A percentile compares a stretch with the other conserved stretches of the same genome.
phyloP scores from a whole-genome alignment of 768 basidiomycete species.

The Amanita rubescens region DNA sequence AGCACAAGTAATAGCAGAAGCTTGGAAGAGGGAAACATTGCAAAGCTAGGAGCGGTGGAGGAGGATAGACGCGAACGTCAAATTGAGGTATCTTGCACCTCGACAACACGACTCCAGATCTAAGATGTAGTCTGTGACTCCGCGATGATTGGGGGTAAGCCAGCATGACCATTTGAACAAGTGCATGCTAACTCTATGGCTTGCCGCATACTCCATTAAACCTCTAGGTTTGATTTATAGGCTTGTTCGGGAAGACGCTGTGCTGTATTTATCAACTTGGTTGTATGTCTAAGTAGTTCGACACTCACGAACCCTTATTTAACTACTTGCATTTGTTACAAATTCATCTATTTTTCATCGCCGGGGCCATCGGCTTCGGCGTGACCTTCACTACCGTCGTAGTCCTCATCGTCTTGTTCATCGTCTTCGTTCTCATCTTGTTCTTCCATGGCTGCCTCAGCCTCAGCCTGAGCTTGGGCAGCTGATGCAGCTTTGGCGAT shows the following conservation, averaged over 20 bases:
- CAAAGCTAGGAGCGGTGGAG: constrained; percentile 58
- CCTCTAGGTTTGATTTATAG: not conserved
- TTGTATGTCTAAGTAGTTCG: constrained; percentile 1
- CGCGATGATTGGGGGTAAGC: constrained; percentile 3
- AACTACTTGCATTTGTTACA: not conserved
- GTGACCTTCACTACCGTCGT: constrained; percentile 32
- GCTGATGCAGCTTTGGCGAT: constrained; percentile 69
- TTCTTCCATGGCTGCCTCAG: constrained; percentile 69
- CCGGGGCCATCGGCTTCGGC: constrained; percentile 17
- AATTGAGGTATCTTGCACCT: constrained; percentile 39
- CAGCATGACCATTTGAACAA: not conserved
- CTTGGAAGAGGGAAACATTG: constrained; percentile 56
- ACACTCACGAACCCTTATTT: constrained; percentile 1
- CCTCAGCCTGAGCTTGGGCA: constrained; percentile 73
- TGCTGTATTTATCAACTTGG: constrained; percentile 6
- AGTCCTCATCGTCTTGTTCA: constrained; percentile 37
- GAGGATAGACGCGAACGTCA: constrained; percentile 39
- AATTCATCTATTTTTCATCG: constrained; percentile 6
- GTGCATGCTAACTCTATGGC: not conserved
- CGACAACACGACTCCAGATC: constrained; percentile 32
- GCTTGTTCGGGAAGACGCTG: not conserved
- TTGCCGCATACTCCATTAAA: not conserved
- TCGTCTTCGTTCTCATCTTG: constrained; percentile 45
- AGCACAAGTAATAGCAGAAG: constrained; percentile 58
- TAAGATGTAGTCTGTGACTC: constrained; percentile 40